Evolutionary conservation across 2,329 filamentous ascomycete genomes (phyloP).

Genomic region (Colletotrichum sp.): DNA sequence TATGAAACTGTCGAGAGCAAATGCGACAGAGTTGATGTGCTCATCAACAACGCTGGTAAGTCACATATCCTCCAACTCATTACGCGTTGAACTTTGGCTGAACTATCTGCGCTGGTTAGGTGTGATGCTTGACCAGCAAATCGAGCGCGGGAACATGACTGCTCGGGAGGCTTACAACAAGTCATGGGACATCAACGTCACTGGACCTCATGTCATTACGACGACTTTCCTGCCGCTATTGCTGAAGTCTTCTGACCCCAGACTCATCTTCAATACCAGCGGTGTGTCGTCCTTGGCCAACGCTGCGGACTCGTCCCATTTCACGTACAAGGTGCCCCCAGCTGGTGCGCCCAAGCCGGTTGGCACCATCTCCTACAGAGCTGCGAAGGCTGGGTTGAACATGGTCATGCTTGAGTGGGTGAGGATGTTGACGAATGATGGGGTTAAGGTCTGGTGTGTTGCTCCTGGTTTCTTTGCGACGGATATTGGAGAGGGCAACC

Average conservation of each 20-base stretch:
- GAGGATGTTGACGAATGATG: background rate
- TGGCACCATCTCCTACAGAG: background rate
- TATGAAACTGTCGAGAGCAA: constrained; percentile 14
- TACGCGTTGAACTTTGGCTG: background rate
- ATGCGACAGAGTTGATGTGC: constrained; percentile 22
- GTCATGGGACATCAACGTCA: background rate
- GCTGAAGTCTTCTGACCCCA: background rate
- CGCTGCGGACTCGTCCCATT: background rate
- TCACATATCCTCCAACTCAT: fast-evolving
- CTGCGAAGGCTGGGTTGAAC: background rate
- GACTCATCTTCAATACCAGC: background rate
- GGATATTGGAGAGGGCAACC: background rate
- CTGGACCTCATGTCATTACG: background rate
- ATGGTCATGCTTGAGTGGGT: background rate
- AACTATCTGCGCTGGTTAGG: background rate
- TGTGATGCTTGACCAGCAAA: constrained; percentile 5
- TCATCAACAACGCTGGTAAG: constrained; percentile 36
- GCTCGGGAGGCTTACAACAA: background rate
- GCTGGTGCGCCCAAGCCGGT: background rate
- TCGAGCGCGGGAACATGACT: background rate
- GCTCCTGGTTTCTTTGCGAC: background rate
- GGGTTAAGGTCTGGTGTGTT: background rate
- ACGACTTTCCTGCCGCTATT: background rate
- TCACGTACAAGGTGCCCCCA: background rate
- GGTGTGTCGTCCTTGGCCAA: background rate